Percentiles rank a stretch among this genome's conserved stretches.
These are phyloP conservation scores for Agaricus subrufescens DNA, from an alignment of 768 basidiomycete genomes.

Conservation along the genomic window DNA sequence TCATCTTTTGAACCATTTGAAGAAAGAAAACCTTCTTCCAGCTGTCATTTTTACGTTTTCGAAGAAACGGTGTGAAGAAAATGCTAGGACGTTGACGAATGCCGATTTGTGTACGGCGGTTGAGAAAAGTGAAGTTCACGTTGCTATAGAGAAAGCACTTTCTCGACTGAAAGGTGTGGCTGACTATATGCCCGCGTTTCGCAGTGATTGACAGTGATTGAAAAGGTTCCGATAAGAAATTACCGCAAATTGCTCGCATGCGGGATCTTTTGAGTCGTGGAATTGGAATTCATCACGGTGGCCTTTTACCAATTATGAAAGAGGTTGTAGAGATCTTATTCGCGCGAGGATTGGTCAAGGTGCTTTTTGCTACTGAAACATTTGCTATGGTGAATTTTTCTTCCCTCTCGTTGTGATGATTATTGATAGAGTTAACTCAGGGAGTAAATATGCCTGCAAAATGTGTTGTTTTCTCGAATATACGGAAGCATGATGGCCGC, in stretches of 20 bases:
- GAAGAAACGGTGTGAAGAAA: slow-evolving; percentile 96
- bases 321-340: slow-evolving; percentile 97
- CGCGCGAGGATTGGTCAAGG: slow-evolving; percentile 91
- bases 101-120: slow-evolving; percentile 81
- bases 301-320: slow-evolving; percentile 93
- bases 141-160: slow-evolving; percentile 89
- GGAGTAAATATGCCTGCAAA: slow-evolving; percentile 99
- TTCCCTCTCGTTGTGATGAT: not conserved
- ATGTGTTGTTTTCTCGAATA: slow-evolving; percentile 94
- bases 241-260: slow-evolving; percentile 93
- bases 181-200: not conserved
- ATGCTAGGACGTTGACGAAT: slow-evolving; percentile 85
- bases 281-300: slow-evolving; percentile 97
- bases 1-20: slow-evolving; percentile 80
- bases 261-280: slow-evolving; percentile 85
- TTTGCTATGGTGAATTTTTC: slow-evolving; percentile 86
- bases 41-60: slow-evolving; percentile 97
- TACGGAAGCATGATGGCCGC: slow-evolving; percentile 92
- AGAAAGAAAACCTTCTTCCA: slow-evolving; percentile 83
- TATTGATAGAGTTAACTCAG: slow-evolving; percentile 32
- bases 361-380: slow-evolving; percentile 97
- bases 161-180: slow-evolving; percentile 80
- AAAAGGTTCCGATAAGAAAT: slow-evolving; percentile 81
- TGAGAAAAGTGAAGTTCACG: slow-evolving; percentile 97
- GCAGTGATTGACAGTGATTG: slow-evolving; percentile 5